Base-by-base conservation (phyloP, 1,284 basidiomycete species). In the Malassezia dermatis region DNA sequence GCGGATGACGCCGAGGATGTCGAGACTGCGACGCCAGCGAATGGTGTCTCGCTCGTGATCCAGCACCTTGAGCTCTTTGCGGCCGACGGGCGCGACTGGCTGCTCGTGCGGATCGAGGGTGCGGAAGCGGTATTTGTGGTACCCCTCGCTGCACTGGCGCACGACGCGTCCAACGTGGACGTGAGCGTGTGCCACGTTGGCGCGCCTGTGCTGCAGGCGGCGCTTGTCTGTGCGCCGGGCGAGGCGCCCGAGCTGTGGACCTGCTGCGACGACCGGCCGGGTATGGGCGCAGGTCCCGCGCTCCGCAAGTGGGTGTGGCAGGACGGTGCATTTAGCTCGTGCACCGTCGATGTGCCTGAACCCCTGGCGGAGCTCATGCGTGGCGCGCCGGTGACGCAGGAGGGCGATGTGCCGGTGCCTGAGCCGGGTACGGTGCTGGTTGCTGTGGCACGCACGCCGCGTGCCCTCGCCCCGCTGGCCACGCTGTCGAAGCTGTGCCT, bases 91-190 rank as follows among this genome's bases (percentile, higher is more conserved):
- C 39, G 53, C 23, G 27, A 37, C 17, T 57, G 55, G 58, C 43
- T 70, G 11, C 48, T 70, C 28, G 34, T 68, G 13, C 58, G 64
- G 8, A 56, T 64, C 13, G 65, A 70, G 39, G 68, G 68, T 2
- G 65, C 68, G 2, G 61, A 60, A 10, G 63, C 64, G 8, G 60
- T 68, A 57, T 67, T 64, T 51, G 46, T 59, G 10, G 40, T 68
- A 1, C 60, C 65, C 2, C 43, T 64, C 31, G 46, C 48, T 31
- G 51, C 48, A 15, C 39, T 66, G 40, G 24, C 59, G 19, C 43
- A 40, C 52, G 45, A 50, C 48, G 12, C 17, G 0, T 8, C n/a
- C 1, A 31, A 45, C 17, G 26, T 32, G 28, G 48, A 15, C 2
- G 11, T n/a, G 12, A 13, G 6, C 51, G 59, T 21, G 53, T 59